Base-by-base conservation (phyloP, 78 protist genomes). In the Goniomonas avonlea region DNA sequence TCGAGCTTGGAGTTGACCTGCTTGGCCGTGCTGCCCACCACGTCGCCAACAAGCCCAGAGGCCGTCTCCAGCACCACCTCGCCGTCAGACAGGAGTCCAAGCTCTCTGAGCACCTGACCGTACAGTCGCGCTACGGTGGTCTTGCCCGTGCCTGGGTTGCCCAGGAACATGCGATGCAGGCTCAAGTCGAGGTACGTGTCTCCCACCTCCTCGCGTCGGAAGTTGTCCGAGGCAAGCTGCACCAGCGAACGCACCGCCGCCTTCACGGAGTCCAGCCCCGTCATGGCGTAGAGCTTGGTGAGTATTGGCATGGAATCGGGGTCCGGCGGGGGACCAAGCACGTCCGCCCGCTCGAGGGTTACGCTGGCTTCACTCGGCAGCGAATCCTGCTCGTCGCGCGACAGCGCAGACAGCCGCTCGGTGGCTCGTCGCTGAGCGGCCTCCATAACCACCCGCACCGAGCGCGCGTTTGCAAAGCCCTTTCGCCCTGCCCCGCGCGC, bases 61-160 rank as follows among this genome's bases (percentile, higher is more conserved):
- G 88, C 73, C 21, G 48, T 41, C 48, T 39, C 40, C 23, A 55
- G 23, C 40, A 31, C 48, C 32, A 48, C 32, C 8, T 29, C 81
- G 11, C 81, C 82, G 18, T 71, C 37, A 27, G 70, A 41, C 20
- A 66, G 81, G 39, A 83, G 41, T 13, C 80, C 78, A 1, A 45
- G 17, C 25, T 56, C 59, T 13, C n/a, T 11, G 63, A 63, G 59
- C 55, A 63, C 20, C 1, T 0, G 23, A 13, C 74, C 86, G 8
- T 39, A 37, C 29, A 75, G 21, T 55, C 75, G 48, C 23, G 81
- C 86, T 11, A 47, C 75, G 39, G 79, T 70, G 29, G 85, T 81
- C 59, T 81, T 71, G 53, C 85, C 85, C 5, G 85, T 38, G 17
- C 79, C 73, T n/a, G 84, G 69, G 8, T 47, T 82, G 35, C 80